Evolutionary conservation across 495 filamentous ascomycete genomes (phyloP), one percentile per base, ranked within the genome.

Genomic region (Saxispiralis lemnorum): DNA sequence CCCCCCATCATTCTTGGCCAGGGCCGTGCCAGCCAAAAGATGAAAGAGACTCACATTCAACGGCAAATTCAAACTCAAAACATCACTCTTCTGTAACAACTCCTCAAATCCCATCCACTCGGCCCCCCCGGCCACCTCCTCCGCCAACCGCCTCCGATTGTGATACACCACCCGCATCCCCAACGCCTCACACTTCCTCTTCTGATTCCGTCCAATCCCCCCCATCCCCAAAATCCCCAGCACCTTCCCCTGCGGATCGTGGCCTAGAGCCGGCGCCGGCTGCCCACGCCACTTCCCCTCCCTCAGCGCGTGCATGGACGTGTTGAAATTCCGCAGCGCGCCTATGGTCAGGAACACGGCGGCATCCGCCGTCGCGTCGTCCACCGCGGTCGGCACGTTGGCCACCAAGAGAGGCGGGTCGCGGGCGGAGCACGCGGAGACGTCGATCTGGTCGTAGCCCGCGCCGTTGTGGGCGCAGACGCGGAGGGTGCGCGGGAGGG

Each of bases 381-480:
- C 74, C 31, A 85, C 80, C 14, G 79, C 78, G 0, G 72, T 76
- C 39, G 82, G 85, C n/a, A 76, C 73, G 58, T 94, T 88, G 38
- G 79, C 83, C 31, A 93, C 78, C 15, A 63, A 67, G 45, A 93
- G 72, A 58, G 24, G 54, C 13, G 70, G 64, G 24, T 66, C 62
- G 43, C 69, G 70, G 1, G 66, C 60, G 12, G 76, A 69, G 58
- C 80, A 85, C n/a, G 71, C 75, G 6, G 70, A 51, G 19, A 84
- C 66, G 51, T 87, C 79, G 21, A 89, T 71, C 45, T 84, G 81
- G 51, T 89, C 83, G 56, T 89, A 89, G 2, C 83, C 83, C 21
- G 83, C 83, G 30, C 67, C 86, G 54, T 84, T 87, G 57, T 94
- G 85, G 55, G 75, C 80, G 49, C 93, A 70, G 59, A 81, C 93